Evolutionary conservation across 331 rosid genomes (phyloP), one percentile per base, ranked within the genome.

Genomic region (Malus hybrid): DNA sequence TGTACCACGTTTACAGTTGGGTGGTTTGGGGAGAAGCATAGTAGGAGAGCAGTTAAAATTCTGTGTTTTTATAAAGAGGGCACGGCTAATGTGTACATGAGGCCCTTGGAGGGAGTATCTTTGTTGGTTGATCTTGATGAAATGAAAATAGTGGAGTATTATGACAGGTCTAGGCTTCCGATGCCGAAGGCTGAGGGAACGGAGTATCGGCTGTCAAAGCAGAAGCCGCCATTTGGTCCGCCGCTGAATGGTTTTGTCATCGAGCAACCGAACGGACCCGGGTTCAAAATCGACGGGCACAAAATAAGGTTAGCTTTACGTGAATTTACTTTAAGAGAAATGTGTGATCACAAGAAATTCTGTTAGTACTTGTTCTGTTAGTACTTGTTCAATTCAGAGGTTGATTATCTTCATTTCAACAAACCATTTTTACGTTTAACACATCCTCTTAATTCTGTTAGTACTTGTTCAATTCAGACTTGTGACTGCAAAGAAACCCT

Each of bases 91-190:
- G 67, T 87, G 22, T 84, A 77, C 33, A 44, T 70, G 28, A 79
- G 87, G 68, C 96, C 90, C 3, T 20, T 90, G 84, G 90, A 88
- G 62, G 93, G 96, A 3, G 76, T 90, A 30, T 72, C 84, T 1
- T 65, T 79, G 19, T 64, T 67, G 39, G 89, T 90, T 76, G 89
- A 87, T 63, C 55, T 91, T 1, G 90, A 91, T 24, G 85, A 80
- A 44, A 67, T 85, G 87, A 82, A 76, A 39, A 84, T 87, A 3
- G 64, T 86, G 20, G 81, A 56, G 12, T 91, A 85, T 53, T 44
- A 63, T 18, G 96, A 88, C 61, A 83, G 84, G 36, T 24, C 46
- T 33, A 66, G 20, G 55, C 10, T 81, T 75, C 86, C 92, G 1
- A 65, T 88, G 73, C 89, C 93, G 0, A 85, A 85, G 42, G 82